phyloP scores from a whole-genome alignment of 208 protist species.

The Acanthamoeba triangularis region DNA sequence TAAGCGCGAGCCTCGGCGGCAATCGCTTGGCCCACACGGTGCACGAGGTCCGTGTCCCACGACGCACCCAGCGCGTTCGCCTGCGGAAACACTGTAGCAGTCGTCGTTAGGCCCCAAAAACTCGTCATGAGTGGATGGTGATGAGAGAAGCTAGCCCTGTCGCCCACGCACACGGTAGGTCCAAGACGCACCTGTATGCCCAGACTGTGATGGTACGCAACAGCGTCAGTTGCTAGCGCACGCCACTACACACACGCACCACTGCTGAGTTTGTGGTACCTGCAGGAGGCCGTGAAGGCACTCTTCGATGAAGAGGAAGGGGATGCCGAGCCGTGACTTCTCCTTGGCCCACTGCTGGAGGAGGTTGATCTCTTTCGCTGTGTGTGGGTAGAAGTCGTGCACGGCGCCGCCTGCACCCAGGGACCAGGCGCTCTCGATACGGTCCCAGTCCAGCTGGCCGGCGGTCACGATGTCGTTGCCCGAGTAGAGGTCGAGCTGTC shows the following conservation, averaged over 20 bases:
- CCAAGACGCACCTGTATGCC: not conserved
- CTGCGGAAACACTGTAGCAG: constrained; percentile 5
- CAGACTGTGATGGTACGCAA: too few species aligned
- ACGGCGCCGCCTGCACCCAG: not conserved
- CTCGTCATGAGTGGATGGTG: too few species aligned
- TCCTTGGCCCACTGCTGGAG: constrained; percentile 29
- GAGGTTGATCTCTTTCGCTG: not conserved
- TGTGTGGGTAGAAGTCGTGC: constrained; percentile 30
- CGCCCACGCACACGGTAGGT: too few species aligned
- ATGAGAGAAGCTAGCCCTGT: too few species aligned
- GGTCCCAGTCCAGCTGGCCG: not conserved
- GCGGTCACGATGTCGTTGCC: constrained; percentile 8
- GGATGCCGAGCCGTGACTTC: not conserved
- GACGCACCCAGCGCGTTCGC: not conserved
- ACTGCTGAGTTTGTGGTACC: not conserved
- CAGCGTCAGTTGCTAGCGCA: too few species aligned
- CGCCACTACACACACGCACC: too few species aligned
- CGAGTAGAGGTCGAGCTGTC: not conserved
- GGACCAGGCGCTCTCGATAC: not conserved
- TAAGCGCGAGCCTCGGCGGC: not conserved
- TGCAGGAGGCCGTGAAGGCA: constrained; percentile 23
- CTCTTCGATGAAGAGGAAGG: constrained; percentile 26
- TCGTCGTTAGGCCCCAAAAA: not conserved
- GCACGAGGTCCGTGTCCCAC: constrained; percentile 17
- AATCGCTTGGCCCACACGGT: not conserved